Base-by-base conservation (phyloP, 2,329 filamentous ascomycete species). In the Rhynchosporium agropyri region DNA sequence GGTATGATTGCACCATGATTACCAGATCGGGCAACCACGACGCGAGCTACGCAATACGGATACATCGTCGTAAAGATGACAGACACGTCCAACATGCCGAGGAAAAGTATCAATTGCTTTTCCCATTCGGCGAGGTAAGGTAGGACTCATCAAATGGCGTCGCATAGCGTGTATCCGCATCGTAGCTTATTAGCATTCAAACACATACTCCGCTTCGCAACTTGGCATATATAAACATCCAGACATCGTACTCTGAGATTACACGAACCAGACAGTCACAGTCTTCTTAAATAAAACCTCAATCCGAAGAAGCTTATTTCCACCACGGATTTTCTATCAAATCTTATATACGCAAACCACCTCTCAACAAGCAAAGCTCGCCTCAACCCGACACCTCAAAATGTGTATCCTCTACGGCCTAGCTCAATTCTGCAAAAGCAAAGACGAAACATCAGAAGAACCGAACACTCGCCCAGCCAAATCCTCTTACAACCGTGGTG, bases 1-100 rank as follows among this genome's bases (percentile, higher is more conserved):
- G n/a, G 43, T n/a, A 15, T 50, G 33, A 4, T 20, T 59, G 26
- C 58, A 29, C 48, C 49, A 2, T 20, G 36, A 20, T 33, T 60
- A 10, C 58, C 58, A 3, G 42, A 53, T 60, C 38, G 20, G 58
- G 58, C 13, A 60, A 53, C 28, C 48, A 42, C 26, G n/a, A 50
- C n/a, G 56, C 56, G 26, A 26, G 36, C 6, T 36, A 36, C 20
- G 6, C 3, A n/a, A 29, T 8, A 42, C 4, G 13, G 8, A 29
- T 3, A 42, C 4, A 29, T 31, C 26, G 9, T 42, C 36, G 36
- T 42, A 29, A 36, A 42, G 36, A 15, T 54, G 36, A 54, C 36
- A 54, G 9, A 38, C 28, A 38, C 51, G 29, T 42, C 51, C 33
- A 42, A 33, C 26, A 42, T 54, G 28, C 36, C 10, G 8, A 12